phyloP scores from a whole-genome alignment of 805 yeast genomes.

The Lipomyces orientalis region DNA sequence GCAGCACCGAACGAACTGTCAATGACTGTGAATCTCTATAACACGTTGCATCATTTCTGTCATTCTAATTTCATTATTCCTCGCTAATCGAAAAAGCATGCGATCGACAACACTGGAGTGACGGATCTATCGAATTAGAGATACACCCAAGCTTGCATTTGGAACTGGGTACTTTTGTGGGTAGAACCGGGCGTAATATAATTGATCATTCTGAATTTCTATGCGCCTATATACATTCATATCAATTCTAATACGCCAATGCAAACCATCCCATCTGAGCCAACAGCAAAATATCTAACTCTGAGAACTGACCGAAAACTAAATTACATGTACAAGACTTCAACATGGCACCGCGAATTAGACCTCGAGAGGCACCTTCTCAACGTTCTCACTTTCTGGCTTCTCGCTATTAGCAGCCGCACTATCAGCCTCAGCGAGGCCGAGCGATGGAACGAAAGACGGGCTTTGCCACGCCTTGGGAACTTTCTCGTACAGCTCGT shows the following conservation, averaged over 20 bases:
- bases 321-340: background rate
- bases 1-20: too few relatives aligned
- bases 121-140: too few relatives aligned
- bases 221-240: background rate
- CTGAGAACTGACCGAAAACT: background rate
- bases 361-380: background rate
- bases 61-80: too few relatives aligned
- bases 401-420: background rate
- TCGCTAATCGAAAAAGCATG: too few relatives aligned
- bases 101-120: too few relatives aligned
- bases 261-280: background rate
- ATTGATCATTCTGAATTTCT: background rate
- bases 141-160: too few relatives aligned
- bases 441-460: slow-evolving; percentile 16
- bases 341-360: too few relatives aligned
- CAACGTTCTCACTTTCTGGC: background rate
- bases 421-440: slow-evolving; percentile 4
- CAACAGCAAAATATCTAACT: background rate
- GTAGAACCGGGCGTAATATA: too few relatives aligned
- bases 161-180: too few relatives aligned
- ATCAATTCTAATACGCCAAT: background rate
- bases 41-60: too few relatives aligned
- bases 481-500: slow-evolving; percentile 56
- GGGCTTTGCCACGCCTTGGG: slow-evolving; percentile 32
- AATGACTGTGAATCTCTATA: too few relatives aligned